Percentiles rank a stretch among this genome's conserved stretches.
Evolutionary conservation across 495 filamentous ascomycete species (phyloP).

Genomic region (Chaetomium fimeti): DNA sequence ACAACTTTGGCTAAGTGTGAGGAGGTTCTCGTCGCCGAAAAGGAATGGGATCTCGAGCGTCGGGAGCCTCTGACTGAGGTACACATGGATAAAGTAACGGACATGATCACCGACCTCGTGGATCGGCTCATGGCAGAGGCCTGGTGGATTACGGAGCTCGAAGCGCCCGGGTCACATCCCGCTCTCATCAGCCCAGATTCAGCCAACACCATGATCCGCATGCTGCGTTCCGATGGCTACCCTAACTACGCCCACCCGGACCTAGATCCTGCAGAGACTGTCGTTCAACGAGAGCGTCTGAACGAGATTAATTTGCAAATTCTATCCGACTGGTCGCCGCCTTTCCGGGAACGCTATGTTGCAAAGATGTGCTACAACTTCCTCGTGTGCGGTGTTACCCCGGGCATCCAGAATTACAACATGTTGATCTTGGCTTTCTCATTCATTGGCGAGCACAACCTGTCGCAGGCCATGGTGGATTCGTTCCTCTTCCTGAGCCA

Average conservation of each 20-base stretch:
- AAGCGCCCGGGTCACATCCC: constrained; percentile 14
- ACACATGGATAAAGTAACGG: constrained; percentile 19
- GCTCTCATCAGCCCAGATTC: constrained; percentile 32
- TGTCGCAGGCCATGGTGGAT: constrained; percentile 55
- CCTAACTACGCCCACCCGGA: constrained; percentile 37
- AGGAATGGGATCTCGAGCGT: not conserved
- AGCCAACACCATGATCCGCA: constrained; percentile 29
- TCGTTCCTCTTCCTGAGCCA: constrained; percentile 50
- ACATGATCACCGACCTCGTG: constrained; percentile 29
- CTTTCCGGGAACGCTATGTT: constrained; percentile 35
- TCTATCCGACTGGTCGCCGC: constrained; percentile 32
- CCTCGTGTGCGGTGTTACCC: constrained; percentile 54
- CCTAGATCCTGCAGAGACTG: constrained; percentile 18
- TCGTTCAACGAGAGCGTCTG: constrained; percentile 29
- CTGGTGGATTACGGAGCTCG: constrained; percentile 20
- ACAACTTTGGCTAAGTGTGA: constrained; percentile 18
- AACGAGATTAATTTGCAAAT: constrained; percentile 39
- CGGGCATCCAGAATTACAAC: constrained; percentile 65
- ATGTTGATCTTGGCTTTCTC: constrained; percentile 60
- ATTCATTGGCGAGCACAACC: constrained; percentile 46
- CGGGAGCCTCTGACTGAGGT: constrained; percentile 21
- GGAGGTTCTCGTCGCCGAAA: constrained; percentile 22
- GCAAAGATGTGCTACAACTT: constrained; percentile 68
- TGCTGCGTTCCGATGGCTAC: constrained; percentile 37
- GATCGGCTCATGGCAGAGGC: constrained; percentile 30